A percentile compares a stretch with the other conserved stretches of the same genome.
These are phyloP conservation scores for Ilyonectria destructans DNA, from an alignment of 2,329 filamentous ascomycete genomes.

Conservation along the genomic window DNA sequence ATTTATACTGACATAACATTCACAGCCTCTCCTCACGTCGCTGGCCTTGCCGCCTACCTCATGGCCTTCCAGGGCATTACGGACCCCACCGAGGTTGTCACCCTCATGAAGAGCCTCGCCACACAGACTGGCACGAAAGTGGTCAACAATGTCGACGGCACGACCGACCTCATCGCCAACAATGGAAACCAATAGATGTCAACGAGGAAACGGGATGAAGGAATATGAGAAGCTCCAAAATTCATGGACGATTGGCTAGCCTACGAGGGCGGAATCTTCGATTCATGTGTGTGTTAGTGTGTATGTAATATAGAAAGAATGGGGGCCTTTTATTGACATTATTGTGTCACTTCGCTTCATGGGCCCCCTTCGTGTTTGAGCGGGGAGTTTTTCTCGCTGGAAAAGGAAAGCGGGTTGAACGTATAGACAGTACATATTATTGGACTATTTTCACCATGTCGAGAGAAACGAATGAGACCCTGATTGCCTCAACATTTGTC, in stretches of 20 bases:
- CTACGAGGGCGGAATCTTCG: conserved; percentile 37
- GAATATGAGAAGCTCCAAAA: background rate
- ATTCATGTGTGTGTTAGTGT: conserved; percentile 41
- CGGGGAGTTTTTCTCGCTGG: conserved; percentile 19
- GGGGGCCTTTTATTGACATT: conserved; percentile 30
- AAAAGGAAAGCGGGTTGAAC: conserved; percentile 27
- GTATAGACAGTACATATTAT: conserved; percentile 34
- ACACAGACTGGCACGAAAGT: conserved; percentile 62
- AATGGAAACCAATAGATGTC: conserved; percentile 62
- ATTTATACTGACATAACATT: conserved; percentile 34
- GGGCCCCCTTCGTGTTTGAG: conserved; percentile 22
- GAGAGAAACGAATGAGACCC: background rate
- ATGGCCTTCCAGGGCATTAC: conserved; percentile 70
- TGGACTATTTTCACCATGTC: conserved; percentile 19
- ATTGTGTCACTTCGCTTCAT: conserved; percentile 23
- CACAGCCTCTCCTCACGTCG: conserved; percentile 75
- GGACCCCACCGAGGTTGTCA: conserved; percentile 55
- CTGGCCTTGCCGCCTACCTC: conserved; percentile 79
- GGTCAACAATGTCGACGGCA: conserved; percentile 58
- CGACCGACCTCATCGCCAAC: conserved; percentile 71
- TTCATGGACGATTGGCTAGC: conserved; percentile 36
- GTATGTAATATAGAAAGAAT: conserved; percentile 46
- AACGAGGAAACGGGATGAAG: conserved; percentile 18
- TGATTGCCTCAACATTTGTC: background rate
- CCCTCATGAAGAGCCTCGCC: conserved; percentile 70